Conservation (phyloP, 1,284 basidiomycete genomes). For the Agroathelia rolfsii region DNA sequence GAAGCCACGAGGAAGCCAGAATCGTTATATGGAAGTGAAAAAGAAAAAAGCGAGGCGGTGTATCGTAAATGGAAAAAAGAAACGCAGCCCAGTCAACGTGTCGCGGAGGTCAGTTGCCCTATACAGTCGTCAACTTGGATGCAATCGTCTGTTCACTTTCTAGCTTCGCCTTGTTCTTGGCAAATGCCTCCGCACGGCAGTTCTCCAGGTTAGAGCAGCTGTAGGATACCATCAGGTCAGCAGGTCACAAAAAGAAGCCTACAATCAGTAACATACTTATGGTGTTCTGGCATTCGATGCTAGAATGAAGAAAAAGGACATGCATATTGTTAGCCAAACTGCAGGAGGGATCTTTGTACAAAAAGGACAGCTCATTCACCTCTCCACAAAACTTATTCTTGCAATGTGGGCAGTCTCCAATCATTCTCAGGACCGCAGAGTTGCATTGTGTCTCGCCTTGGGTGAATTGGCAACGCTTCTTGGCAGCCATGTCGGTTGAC, state of each 20-base stretch:
- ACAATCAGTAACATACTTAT: no score
- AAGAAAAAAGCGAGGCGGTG: no score
- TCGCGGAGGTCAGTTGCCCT: constrained; percentile 10
- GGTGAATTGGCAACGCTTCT: constrained; percentile 75
- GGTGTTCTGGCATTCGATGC: constrained; percentile 80
- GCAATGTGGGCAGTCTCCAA: constrained; percentile 76
- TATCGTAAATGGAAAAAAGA: no score
- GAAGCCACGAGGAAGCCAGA: no score
- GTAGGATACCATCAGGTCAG: no score
- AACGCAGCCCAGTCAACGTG: constrained; percentile 5
- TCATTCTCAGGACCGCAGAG: constrained; percentile 68
- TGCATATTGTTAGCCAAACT: constrained; percentile 13
- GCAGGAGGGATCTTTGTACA: no score
- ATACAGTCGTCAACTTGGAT: constrained; percentile 74
- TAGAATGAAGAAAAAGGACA: constrained; percentile 19
- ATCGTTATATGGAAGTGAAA: no score
- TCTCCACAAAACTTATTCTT: constrained; percentile 63
- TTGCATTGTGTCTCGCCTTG: constrained; percentile 59
- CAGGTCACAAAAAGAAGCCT: no score
- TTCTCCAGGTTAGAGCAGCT: constrained; percentile 69
- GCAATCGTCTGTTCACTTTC: constrained; percentile 81
- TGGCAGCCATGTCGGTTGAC: constrained; percentile 51
- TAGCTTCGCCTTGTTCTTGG: constrained; percentile 76
- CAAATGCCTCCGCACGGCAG: constrained; percentile 76
- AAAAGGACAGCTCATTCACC: constrained; percentile 35